Percentiles rank a stretch among this genome's conserved stretches.
Evolutionary conservation across 805 yeast genomes (phyloP).

Genomic region (Candida suzukii): DNA sequence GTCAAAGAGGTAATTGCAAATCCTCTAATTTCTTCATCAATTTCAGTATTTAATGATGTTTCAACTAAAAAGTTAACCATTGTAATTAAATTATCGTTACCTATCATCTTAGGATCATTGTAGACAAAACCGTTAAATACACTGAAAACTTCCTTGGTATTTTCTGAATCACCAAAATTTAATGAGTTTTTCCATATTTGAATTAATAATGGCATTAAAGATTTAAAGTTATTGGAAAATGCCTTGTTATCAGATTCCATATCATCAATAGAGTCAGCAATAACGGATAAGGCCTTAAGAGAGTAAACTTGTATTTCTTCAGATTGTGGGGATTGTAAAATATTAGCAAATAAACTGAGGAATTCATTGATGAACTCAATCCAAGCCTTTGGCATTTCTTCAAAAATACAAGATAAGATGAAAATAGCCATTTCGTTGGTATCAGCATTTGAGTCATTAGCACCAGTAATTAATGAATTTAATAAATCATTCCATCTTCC

Average conservation of each 20-base stretch:
- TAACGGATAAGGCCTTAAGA: constrained; percentile 69
- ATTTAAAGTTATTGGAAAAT: constrained; percentile 27
- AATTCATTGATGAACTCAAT: constrained; percentile 56
- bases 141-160: constrained; percentile 71
- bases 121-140: constrained; percentile 75
- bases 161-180: constrained; percentile 60
- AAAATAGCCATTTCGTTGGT: constrained; percentile 80
- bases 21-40: constrained; percentile 77
- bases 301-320: constrained; percentile 76
- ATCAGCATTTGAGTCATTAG: constrained; percentile 40
- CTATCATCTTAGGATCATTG: constrained; percentile 71
- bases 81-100: constrained; percentile 55
- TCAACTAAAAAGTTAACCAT: constrained; percentile 70
- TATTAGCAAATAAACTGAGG: constrained; percentile 59
- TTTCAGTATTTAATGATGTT: constrained; percentile 54
- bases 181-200: constrained; percentile 72
- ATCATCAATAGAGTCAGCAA: constrained; percentile 63
- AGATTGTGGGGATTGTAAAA: constrained; percentile 56
- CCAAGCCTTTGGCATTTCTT: constrained; percentile 56
- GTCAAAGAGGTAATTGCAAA: constrained; percentile 81
- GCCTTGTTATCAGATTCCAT: constrained; percentile 39
- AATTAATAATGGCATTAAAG: constrained; percentile 73
- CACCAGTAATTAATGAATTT: constrained; percentile 61
- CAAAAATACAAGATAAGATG: constrained; percentile 71
- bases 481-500: constrained; percentile 73